Conservation (phyloP, 169 alveolate genomes). For the Eimeria praecox region DNA sequence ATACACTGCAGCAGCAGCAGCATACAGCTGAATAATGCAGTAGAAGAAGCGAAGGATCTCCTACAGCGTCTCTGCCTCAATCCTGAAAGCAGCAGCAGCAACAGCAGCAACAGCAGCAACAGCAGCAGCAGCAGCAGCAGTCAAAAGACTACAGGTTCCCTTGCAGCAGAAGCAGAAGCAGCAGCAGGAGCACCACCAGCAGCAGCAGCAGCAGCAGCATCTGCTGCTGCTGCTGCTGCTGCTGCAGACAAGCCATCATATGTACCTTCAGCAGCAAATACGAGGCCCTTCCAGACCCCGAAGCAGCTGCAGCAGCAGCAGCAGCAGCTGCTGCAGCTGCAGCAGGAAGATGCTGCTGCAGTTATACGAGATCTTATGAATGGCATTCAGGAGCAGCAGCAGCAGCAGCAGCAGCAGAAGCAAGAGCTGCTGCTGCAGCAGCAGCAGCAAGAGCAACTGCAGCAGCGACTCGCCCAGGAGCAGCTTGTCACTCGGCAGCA, state of each 20-base stretch:
- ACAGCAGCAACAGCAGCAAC: background rate
- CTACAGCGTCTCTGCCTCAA: no score
- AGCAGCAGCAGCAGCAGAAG: conserved; percentile 4
- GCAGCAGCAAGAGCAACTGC: conserved; percentile 2
- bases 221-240: no score
- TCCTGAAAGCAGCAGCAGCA: background rate
- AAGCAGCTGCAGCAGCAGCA: background rate
- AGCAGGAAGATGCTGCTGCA: background rate
- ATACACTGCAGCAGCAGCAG: background rate
- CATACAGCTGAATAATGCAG: no score
- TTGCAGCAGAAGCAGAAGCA: background rate
- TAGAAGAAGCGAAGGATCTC: no score
- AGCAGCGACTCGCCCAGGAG: conserved; percentile 7
- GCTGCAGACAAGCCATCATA: no score
- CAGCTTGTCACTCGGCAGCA: background rate
- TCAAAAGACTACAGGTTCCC: background rate
- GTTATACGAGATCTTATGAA: background rate
- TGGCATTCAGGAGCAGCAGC: background rate
- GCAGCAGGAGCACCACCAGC: no score
- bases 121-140: background rate
- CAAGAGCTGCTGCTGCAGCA: background rate
- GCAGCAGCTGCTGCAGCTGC: background rate
- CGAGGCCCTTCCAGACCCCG: no score
- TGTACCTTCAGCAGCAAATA: no score
- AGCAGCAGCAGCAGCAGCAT: no score